phyloP scores from a whole-genome alignment of 805 yeast genomes.

The Candida ovalis region DNA sequence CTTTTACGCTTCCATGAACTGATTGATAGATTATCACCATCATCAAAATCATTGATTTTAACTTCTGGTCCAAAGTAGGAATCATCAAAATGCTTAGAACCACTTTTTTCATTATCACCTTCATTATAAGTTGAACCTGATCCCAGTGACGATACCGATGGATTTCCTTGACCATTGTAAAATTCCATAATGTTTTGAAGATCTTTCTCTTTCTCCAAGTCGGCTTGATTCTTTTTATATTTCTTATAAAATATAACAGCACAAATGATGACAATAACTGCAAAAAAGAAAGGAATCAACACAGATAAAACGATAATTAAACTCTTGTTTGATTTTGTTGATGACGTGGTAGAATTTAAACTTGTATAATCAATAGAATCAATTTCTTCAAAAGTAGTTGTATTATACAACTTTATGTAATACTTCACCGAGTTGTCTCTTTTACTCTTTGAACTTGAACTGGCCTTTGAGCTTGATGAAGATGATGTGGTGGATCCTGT shows the following conservation, averaged over 20 bases:
- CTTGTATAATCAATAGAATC: conserved; percentile 30
- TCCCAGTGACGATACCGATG: conserved; percentile 21
- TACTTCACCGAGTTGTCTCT: conserved; percentile 26
- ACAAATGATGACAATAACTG: conserved; percentile 32
- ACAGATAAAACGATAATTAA: conserved; percentile 45
- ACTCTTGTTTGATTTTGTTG: conserved; percentile 19
- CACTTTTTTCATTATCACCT: conserved; percentile 1
- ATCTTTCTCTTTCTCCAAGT: conserved; percentile 27
- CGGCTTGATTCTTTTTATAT: conserved; percentile 24
- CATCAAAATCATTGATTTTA: conserved; percentile 29
- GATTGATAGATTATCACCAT: conserved; percentile 44
- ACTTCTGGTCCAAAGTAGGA: conserved; percentile 22
- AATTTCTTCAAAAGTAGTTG: conserved; percentile 33
- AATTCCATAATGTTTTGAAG: conserved; percentile 31
- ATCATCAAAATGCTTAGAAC: conserved; percentile 2
- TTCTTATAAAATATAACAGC: conserved; percentile 27
- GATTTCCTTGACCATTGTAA: conserved; percentile 24
- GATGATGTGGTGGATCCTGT: conserved; percentile 2
- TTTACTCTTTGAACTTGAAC: conserved; percentile 11
- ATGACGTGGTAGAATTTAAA: conserved; percentile 9
- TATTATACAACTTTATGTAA: conserved; percentile 39
- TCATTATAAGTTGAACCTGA: conserved; percentile 7
- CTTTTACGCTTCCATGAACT: conserved; percentile 52
- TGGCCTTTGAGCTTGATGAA: neutral
- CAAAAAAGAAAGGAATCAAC: conserved; percentile 38